A percentile compares a stretch with the other conserved stretches of the same genome.
Conservation (phyloP, 192 early-diverging fungal species). For the Dispira parvispora region DNA sequence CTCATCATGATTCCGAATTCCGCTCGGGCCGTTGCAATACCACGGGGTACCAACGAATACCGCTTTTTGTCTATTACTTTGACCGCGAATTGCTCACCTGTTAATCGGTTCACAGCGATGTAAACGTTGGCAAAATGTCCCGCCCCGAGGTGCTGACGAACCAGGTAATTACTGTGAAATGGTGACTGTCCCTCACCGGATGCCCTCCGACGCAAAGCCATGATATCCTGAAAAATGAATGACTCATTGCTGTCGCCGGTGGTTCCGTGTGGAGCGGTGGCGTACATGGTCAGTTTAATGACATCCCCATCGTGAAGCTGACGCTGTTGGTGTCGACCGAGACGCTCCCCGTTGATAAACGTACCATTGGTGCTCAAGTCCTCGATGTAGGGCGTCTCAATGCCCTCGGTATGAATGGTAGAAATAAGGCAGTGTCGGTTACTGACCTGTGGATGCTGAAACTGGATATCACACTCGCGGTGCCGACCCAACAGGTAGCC, state of each 20-base stretch:
- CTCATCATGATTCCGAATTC: constrained; percentile 29
- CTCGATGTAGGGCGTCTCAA: constrained; percentile 21
- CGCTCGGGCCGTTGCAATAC: constrained; percentile 22
- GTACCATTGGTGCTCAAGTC: constrained; percentile 55
- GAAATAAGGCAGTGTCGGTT: constrained; percentile 34
- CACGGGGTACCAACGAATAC: constrained; percentile 17
- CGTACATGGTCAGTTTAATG: constrained; percentile 38
- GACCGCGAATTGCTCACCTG: constrained; percentile 46
- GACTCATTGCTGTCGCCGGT: constrained; percentile 12
- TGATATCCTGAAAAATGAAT: constrained; percentile 26
- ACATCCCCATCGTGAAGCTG: constrained; percentile 41
- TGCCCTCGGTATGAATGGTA: constrained; percentile 18
- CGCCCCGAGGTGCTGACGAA: constrained; percentile 21
- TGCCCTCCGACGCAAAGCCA: constrained; percentile 23
- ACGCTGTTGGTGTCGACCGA: constrained; percentile 29
- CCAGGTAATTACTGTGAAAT: constrained; percentile 27
- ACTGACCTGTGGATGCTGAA: constrained; percentile 29
- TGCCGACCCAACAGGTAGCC: constrained; percentile 31
- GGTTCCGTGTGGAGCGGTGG: constrained; percentile 11
- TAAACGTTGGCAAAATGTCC: constrained; percentile 52
- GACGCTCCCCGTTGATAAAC: constrained; percentile 38
- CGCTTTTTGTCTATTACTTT: constrained; percentile 57
- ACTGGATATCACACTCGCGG: constrained; percentile 27
- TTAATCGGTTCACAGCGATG: constrained; percentile 39
- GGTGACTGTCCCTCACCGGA: constrained; percentile 21